Evolutionary conservation across 2,329 filamentous ascomycete genomes (phyloP), one percentile per base, ranked within the genome.

Genomic region (Fusarium acutatum): DNA sequence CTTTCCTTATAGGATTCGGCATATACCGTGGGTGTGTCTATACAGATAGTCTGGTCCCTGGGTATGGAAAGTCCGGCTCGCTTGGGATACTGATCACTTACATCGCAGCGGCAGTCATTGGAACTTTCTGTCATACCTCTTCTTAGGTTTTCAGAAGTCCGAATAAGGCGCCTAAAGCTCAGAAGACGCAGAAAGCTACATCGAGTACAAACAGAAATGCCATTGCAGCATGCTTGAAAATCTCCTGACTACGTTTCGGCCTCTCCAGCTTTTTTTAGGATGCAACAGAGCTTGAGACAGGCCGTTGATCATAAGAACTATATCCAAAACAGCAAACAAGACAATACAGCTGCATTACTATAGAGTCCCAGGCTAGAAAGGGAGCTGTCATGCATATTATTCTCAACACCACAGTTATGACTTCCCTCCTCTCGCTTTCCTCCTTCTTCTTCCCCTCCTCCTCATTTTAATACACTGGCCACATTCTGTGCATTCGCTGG

Each of bases 341-440:
- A 15, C 22, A 41, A 41, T 41, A 7, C 40, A n/a, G 10, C 14
- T n/a, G 11, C 15, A 41, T 10, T 9, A 15, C 22, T 5, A n/a
- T n/a, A n/a, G 6, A 24, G 40, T 18, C 10, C 11, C 13, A 10
- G 22, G 38, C 13, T 18, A 12, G 10, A 43, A 24, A 43, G 4
- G 6, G 3, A 43, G 10, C n/a, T 12, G 2, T 4, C 9, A 18
- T 12, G 10, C 11, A 12, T 7, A 43, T 7, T 6, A 17, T 18
- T 18, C 11, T 10, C 15, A 17, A 24, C 17, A 24, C 15, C n/a
- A 7, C 15, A 43, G 4, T 24, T 7, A 24, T 7, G 10, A 4
- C n/a, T 24, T 43, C 18, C 26, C 26, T 26, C 26, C 26, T 38
- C 37, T 13, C 20, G 11, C 13, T 7, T 38, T 30, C 30, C 12